Percentiles rank a stretch among this genome's conserved stretches.
Evolutionary conservation across 352 stramenopile species (phyloP).

Genomic region (Pythium myriotylum): DNA sequence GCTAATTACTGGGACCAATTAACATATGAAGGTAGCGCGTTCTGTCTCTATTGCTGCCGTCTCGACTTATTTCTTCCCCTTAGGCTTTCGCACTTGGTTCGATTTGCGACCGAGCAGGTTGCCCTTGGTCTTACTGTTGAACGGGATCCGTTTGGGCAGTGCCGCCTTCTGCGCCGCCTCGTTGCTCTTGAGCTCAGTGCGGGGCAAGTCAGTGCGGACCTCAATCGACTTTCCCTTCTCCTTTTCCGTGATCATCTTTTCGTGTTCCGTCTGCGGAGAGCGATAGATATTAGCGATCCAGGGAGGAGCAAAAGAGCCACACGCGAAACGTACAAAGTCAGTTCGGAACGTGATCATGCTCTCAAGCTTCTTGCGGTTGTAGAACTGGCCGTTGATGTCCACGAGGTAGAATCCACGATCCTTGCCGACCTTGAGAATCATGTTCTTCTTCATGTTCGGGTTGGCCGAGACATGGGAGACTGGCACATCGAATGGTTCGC

Average conservation of each 20-base stretch:
- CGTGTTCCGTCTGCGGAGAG: conserved; percentile 53
- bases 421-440: conserved; percentile 82
- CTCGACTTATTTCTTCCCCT: conserved; percentile 25
- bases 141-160: conserved; percentile 33
- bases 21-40: conserved; percentile 3
- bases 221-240: conserved; percentile 54
- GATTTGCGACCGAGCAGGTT: conserved; percentile 43
- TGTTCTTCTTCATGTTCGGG: conserved; percentile 85
- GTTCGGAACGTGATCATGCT: conserved; percentile 87
- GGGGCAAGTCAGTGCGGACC: conserved; percentile 69
- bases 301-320: not conserved
- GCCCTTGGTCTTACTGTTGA: conserved; percentile 28
- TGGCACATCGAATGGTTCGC: conserved; percentile 66
- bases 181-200: conserved; percentile 57
- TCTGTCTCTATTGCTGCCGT: conserved; percentile 6
- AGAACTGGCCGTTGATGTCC: conserved; percentile 79
- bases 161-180: not conserved
- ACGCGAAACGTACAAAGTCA: conserved; percentile 55
- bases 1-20: not conserved
- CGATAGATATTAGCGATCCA: not conserved
- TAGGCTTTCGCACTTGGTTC: conserved; percentile 24
- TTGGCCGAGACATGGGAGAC: conserved; percentile 71
- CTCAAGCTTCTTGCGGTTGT: conserved; percentile 87
- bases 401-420: conserved; percentile 80
- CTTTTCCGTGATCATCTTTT: conserved; percentile 63